Conservation (phyloP, 2,329 filamentous ascomycete species). For the Cladosporium sphaerospermum region DNA sequence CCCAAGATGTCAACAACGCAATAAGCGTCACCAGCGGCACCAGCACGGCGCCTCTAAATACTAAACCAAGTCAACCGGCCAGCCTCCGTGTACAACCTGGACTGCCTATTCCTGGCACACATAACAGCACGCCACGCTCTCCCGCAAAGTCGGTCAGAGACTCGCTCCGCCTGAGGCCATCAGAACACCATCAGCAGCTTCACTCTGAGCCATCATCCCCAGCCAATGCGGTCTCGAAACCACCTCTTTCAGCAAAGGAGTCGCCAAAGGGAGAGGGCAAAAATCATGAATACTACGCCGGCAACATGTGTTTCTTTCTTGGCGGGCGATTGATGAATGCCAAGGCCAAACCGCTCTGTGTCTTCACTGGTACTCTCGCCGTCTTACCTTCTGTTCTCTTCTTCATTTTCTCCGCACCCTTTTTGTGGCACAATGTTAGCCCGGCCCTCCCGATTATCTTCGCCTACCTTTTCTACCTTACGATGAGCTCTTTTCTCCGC, state of each 20-base stretch:
- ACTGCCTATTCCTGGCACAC: background rate
- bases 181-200: conserved; percentile 53
- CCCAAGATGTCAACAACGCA: conserved; percentile 52
- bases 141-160: conserved; percentile 21
- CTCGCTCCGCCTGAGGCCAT: conserved; percentile 21
- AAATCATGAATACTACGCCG: conserved; percentile 89
- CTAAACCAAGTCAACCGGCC: background rate
- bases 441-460: conserved; percentile 85
- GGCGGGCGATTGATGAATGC: conserved; percentile 86
- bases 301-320: conserved; percentile 85
- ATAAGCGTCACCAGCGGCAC: conserved; percentile 62
- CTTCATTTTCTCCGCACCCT: conserved; percentile 76
- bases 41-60: conserved; percentile 71
- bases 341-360: conserved; percentile 77
- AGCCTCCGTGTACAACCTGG: conserved; percentile 6
- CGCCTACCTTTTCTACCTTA: conserved; percentile 85
- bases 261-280: conserved; percentile 42
- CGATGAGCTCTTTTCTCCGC: conserved; percentile 87
- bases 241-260: background rate
- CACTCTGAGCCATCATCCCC: conserved; percentile 74
- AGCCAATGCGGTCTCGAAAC: conserved; percentile 1
- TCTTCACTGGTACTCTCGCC: conserved; percentile 77
- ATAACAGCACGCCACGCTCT: conserved; percentile 5
- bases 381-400: conserved; percentile 74
- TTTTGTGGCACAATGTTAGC: conserved; percentile 78